Conservation (phyloP, 2,329 filamentous ascomycete species). For the Trichophyton benhamiae region DNA sequence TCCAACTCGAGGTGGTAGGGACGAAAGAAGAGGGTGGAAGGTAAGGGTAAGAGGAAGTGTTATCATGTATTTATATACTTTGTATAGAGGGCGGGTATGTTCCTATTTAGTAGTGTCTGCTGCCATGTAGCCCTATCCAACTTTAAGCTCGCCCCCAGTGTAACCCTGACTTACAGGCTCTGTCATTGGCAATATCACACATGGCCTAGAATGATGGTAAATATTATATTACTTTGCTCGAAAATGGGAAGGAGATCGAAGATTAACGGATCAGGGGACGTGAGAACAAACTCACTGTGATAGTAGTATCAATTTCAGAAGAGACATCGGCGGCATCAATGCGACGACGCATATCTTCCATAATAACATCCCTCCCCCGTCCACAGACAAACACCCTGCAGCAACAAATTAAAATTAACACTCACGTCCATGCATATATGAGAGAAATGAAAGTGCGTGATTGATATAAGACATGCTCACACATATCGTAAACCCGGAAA, state of each 20-base stretch:
- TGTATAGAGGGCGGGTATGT: not conserved
- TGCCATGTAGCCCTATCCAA: not conserved
- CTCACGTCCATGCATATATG: not conserved
- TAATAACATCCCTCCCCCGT: slow-evolving; percentile 57
- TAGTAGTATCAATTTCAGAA: slow-evolving; percentile 58
- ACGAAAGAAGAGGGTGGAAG: not conserved
- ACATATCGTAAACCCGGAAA: slow-evolving; percentile 82
- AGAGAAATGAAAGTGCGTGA: not conserved
- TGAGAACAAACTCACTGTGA: slow-evolving; percentile 47
- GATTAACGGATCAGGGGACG: not conserved
- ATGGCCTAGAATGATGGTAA: slow-evolving; percentile 53
- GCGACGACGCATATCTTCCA: slow-evolving; percentile 66
- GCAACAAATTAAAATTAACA: not conserved
- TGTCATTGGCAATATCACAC: slow-evolving; percentile 78
- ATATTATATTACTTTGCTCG: not conserved
- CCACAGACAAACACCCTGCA: slow-evolving; percentile 74
- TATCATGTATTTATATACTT: not conserved
- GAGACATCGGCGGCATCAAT: slow-evolving; percentile 56
- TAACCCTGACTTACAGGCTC: slow-evolving; percentile 36
- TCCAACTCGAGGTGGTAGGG: not conserved
- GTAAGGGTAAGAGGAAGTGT: not conserved
- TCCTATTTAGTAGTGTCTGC: not conserved
- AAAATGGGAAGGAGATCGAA: not conserved
- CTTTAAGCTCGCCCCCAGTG: not conserved
- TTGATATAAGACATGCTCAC: slow-evolving; percentile 24